Evolutionary conservation across 225 moss, liverwort and hornwort species (phyloP), one percentile per base, ranked within the genome.

Genomic region (Marchantia polymorpha): DNA sequence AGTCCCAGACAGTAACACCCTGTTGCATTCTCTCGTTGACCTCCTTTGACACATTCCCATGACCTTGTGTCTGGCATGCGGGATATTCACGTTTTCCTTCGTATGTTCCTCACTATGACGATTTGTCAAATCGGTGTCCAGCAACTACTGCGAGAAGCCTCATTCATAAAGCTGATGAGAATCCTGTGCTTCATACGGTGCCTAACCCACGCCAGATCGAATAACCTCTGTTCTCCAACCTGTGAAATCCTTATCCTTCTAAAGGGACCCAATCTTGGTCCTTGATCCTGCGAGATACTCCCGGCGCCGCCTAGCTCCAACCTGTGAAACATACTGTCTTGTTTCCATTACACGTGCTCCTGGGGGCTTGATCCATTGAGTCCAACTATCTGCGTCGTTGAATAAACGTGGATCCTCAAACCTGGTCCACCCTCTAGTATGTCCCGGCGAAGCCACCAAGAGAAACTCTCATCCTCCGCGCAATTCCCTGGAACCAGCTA

Each of bases 41-140:
- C 53, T 53, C 80, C 72, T 67, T 68, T 19, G 68, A 63, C 63
- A 69, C 78, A 81, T 83, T 81, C 74, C 81, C 69, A 83, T 81
- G 77, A 58, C 47, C 66, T 51, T 80, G 46, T 30, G 65, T 69
- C 52, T 60, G 58, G 78, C 73, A 73, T 80, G 0, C 49, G 60
- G 27, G 73, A 76, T 75, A 22, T 31, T 25, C 20, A 76, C 39
- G 74, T 16, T 73, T 39, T 15, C 27, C 30, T 67, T 48, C 6
- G 16, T 48, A 54, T 14, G 61, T 76, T 65, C 66, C 73, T 77
- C 6, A 29, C 0, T 30, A 59, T 5, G 55, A 4, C 66, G 20
- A 30, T 30, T 17, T 16, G n/a, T 39, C 75, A 66, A 53, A 58
- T 8, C n/a, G 64, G 15, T 13, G 26, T 53, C 72, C 69, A 61